Evolutionary conservation across 495 filamentous ascomycete species (phyloP).

Genomic region (Aspergillus carlsbadensis): DNA sequence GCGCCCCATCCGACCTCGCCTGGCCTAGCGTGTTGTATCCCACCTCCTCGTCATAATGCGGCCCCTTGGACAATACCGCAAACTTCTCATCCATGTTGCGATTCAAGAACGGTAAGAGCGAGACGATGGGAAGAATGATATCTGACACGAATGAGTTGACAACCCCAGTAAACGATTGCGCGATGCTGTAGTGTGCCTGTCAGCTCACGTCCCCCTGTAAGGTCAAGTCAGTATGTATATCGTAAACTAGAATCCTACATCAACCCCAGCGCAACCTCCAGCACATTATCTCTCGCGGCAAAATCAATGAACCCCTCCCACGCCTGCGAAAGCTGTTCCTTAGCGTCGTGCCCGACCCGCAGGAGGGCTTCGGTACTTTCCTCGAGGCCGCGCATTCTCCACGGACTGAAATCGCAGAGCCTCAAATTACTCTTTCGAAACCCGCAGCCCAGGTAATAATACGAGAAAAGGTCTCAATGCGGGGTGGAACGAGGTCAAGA

Average conservation of each 20-base stretch:
- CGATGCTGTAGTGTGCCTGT: slow-evolving; percentile 47
- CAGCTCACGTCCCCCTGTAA: neutral
- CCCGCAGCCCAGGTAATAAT: neutral
- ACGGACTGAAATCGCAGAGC: neutral
- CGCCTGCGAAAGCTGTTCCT: slow-evolving; percentile 38
- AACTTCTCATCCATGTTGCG: slow-evolving; percentile 77
- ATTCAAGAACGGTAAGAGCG: slow-evolving; percentile 65
- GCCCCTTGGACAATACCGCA: slow-evolving; percentile 58
- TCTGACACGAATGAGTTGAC: slow-evolving; percentile 73
- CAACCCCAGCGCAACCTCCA: slow-evolving; percentile 73
- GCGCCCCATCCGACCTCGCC: slow-evolving; percentile 67
- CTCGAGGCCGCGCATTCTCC: slow-evolving; percentile 33
- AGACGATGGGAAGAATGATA: slow-evolving; percentile 66
- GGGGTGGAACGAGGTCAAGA: too few species aligned
- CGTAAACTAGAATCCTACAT: slow-evolving; percentile 47
- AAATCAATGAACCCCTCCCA: slow-evolving; percentile 68
- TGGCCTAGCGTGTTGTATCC: slow-evolving; percentile 70
- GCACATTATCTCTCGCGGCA: slow-evolving; percentile 70
- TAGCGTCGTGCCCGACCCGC: slow-evolving; percentile 30
- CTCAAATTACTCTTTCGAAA: neutral
- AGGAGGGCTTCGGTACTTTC: slow-evolving; percentile 25
- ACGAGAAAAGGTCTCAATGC: neutral
- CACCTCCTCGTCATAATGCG: slow-evolving; percentile 38
- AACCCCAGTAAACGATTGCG: slow-evolving; percentile 68
- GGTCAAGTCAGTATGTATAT: neutral